phyloP scores from a whole-genome alignment of 805 yeast genomes.

The Wickerhamiella kurtzmanii region DNA sequence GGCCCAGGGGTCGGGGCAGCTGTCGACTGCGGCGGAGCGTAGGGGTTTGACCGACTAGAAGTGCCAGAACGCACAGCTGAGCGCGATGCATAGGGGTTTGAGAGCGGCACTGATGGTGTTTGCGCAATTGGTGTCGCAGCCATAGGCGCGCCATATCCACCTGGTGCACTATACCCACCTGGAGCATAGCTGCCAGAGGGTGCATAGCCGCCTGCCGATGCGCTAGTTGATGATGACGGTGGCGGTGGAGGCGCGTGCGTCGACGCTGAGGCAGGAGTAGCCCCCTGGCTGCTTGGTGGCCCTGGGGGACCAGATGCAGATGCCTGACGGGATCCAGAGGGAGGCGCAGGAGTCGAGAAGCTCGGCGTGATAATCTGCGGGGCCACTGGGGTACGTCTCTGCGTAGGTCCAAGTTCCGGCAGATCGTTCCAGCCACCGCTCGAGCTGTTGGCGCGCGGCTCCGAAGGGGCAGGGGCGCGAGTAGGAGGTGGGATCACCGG shows the following conservation, averaged over 20 bases:
- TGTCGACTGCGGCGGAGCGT: conserved; percentile 12
- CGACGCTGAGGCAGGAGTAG: background rate
- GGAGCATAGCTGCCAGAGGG: too few species aligned
- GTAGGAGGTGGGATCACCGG: conserved; percentile 22
- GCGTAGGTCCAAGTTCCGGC: conserved; percentile 14
- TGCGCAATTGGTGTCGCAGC: background rate
- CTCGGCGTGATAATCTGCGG: conserved; percentile 10
- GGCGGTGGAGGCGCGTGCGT: background rate
- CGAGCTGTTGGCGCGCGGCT: conserved; percentile 10
- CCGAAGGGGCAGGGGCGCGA: conserved; percentile 18
- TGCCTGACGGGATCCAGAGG: conserved; percentile 8
- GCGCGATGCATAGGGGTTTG: conserved; percentile 31
- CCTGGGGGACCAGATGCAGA: background rate
- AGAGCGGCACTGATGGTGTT: conserved; percentile 24
- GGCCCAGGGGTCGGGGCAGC: conserved; percentile 10
- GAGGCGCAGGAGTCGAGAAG: background rate
- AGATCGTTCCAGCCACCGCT: conserved; percentile 20
- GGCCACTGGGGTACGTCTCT: conserved; percentile 15
- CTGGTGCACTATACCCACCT: too few species aligned
- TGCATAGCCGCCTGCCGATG: background rate
- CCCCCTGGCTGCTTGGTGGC: background rate
- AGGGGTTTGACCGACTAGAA: conserved; percentile 13
- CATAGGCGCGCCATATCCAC: background rate
- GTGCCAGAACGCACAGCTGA: conserved; percentile 11
- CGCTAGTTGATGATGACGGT: background rate